These are phyloP conservation scores for Aspergillus sp. DNA, from an alignment of 2,329 filamentous ascomycete species.

Conservation along the genomic window DNA sequence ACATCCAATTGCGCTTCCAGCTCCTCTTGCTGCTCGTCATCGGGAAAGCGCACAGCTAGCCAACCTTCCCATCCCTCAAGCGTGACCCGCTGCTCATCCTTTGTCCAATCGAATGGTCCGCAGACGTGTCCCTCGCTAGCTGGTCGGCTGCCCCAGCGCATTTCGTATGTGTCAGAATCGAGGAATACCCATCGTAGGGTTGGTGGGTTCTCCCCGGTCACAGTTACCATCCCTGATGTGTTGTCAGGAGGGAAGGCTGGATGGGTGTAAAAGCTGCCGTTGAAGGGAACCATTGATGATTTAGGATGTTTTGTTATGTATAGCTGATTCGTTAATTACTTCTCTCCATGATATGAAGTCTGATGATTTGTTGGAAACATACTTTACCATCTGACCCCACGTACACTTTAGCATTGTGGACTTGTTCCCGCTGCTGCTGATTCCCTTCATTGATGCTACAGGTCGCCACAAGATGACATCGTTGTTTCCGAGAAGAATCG, in stretches of 20 bases:
- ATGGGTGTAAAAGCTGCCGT: conserved; percentile 18
- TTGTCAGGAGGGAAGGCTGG: conserved; percentile 18
- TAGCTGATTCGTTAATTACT: conserved; percentile 6
- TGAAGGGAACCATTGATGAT: conserved; percentile 14
- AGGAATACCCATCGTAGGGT: conserved; percentile 20
- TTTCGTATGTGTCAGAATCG: conserved; percentile 16
- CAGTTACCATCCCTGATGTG: conserved; percentile 16
- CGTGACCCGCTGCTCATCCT: conserved; percentile 14
- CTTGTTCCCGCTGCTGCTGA: no score
- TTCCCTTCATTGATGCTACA: no score
- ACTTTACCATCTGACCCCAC: no score
- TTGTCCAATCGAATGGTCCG: conserved; percentile 18
- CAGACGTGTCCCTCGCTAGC: conserved; percentile 17
- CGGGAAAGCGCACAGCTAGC: conserved; percentile 17
- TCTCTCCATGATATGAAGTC: no score
- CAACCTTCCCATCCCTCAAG: conserved; percentile 18
- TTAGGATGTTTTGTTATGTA: conserved; percentile 16
- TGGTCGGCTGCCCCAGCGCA: conserved; percentile 19
- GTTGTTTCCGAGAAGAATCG: no score
- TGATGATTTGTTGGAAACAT: no score
- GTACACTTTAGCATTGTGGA: no score
- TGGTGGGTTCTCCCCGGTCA: conserved; percentile 16
- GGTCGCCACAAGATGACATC: no score
- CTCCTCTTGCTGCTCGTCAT: conserved; percentile 10
- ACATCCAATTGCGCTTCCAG: conserved; percentile 9